Evolutionary conservation across 139 green algal genomes (phyloP).

Genomic region (Volvox africanus): DNA sequence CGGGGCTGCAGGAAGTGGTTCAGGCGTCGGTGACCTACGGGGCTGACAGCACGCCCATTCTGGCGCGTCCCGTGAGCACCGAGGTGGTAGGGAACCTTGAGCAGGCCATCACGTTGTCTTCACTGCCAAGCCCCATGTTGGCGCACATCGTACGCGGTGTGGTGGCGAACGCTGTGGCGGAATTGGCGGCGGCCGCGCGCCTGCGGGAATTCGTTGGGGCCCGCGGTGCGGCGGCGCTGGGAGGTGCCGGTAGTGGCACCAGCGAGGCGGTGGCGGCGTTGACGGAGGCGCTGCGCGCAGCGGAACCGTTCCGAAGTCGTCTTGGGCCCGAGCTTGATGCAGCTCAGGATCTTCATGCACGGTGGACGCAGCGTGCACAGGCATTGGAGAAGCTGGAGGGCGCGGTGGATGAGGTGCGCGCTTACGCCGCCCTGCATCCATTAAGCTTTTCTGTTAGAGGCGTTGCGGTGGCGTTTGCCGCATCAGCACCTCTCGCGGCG

Average conservation of each 20-base stretch:
- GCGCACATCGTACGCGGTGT: slow-evolving; percentile 14
- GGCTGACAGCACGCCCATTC: slow-evolving; percentile 20
- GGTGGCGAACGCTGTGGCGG: slow-evolving; percentile 44
- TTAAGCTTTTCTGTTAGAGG: neutral
- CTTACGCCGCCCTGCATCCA: slow-evolving; percentile 25
- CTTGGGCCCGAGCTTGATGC: slow-evolving; percentile 67
- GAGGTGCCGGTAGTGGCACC: slow-evolving; percentile 21
- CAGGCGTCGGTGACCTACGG: slow-evolving; percentile 4
- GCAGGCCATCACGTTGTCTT: slow-evolving; percentile 60
- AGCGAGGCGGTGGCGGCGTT: slow-evolving; percentile 60
- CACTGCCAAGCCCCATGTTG: slow-evolving; percentile 49
- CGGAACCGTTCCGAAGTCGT: slow-evolving; percentile 62
- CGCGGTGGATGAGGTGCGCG: slow-evolving; percentile 65
- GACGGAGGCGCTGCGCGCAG: slow-evolving; percentile 62
- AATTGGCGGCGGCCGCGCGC: slow-evolving; percentile 68
- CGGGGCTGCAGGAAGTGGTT: slow-evolving; percentile 51
- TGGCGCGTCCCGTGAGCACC: slow-evolving; percentile 45
- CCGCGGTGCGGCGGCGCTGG: slow-evolving; percentile 21
- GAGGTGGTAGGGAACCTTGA: slow-evolving; percentile 63
- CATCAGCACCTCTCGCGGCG: neutral
- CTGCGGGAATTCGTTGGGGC: slow-evolving; percentile 68
- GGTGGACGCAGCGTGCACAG: slow-evolving; percentile 64
- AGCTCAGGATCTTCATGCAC: slow-evolving; percentile 61
- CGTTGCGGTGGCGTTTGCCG: neutral
- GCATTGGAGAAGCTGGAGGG: slow-evolving; percentile 69